Evolutionary conservation across 768 basidiomycete species (phyloP).

Genomic region (Trametes cingulata): DNA sequence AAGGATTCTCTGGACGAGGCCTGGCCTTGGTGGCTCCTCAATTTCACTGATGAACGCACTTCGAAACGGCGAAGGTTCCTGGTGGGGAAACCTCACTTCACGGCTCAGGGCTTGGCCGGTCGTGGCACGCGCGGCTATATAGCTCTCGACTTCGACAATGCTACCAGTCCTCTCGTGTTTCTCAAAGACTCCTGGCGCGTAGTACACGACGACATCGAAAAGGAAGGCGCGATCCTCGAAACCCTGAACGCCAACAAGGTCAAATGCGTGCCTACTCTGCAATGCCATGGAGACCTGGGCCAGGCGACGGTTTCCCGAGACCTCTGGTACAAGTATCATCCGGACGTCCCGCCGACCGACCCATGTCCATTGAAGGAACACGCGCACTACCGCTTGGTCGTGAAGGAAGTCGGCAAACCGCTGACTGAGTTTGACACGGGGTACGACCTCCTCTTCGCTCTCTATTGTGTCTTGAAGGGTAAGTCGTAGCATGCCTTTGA

Average conservation of each 20-base stretch:
- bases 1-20: neutral
- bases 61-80: neutral
- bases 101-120: neutral
- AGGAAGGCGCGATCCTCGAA: neutral
- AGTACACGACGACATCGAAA: neutral
- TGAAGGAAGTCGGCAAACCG: constrained; percentile 2
- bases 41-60: neutral
- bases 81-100: constrained; percentile 4
- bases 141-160: neutral
- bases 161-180: neutral
- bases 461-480: neutral
- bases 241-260: neutral
- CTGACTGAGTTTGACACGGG: neutral
- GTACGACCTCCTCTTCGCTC: neutral
- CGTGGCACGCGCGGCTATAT: constrained; percentile 1
- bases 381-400: constrained; percentile 2
- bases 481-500: too few relatives aligned
- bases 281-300: neutral
- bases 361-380: neutral
- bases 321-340: neutral
- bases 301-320: neutral
- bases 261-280: neutral
- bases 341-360: neutral
- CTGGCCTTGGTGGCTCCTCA: constrained; percentile 3
- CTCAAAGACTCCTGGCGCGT: constrained; percentile 7